Evolutionary conservation across 768 basidiomycete species (phyloP).

Genomic region (Baorangia bicolor): DNA sequence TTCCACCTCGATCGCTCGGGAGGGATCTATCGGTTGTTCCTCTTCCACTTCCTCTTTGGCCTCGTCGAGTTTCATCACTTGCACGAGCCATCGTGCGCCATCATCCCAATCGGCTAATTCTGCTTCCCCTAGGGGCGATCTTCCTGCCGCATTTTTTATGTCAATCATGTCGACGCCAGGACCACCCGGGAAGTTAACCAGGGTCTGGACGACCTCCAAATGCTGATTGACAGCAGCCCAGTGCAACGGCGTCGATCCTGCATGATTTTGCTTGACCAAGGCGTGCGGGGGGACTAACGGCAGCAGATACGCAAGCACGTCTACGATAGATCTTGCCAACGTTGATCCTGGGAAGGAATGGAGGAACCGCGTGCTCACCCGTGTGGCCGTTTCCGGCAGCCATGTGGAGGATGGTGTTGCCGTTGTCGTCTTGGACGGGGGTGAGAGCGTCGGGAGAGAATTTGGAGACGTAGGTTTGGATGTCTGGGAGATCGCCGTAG

Average conservation of each 20-base stretch:
- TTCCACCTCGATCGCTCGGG: slow-evolving; percentile 59
- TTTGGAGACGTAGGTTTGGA: slow-evolving; percentile 59
- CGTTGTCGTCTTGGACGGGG: slow-evolving; percentile 65
- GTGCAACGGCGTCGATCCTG: slow-evolving; percentile 83
- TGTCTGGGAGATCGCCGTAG: slow-evolving; percentile 84
- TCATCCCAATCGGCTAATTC: slow-evolving; percentile 81
- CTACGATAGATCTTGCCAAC: slow-evolving; percentile 52
- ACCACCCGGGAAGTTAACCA: slow-evolving; percentile 56
- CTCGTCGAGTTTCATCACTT: slow-evolving; percentile 73
- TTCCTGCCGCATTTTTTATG: slow-evolving; percentile 69
- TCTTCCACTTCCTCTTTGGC: slow-evolving; percentile 32
- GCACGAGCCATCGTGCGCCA: slow-evolving; percentile 78
- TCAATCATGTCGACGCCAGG: slow-evolving; percentile 72
- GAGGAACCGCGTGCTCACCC: slow-evolving; percentile 47
- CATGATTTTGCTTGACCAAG: slow-evolving; percentile 35
- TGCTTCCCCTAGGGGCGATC: slow-evolving; percentile 78
- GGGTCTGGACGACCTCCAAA: slow-evolving; percentile 54
- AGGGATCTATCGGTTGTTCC: slow-evolving; percentile 31
- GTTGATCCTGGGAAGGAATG: background rate
- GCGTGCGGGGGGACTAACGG: slow-evolving; percentile 42
- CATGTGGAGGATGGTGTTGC: slow-evolving; percentile 86
- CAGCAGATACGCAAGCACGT: slow-evolving; percentile 73
- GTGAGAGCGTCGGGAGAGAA: slow-evolving; percentile 53
- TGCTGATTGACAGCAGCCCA: slow-evolving; percentile 91
- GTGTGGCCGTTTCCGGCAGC: slow-evolving; percentile 82